These are phyloP conservation scores for Inonotus hispidus DNA, from an alignment of 1,284 basidiomycete genomes.

Conservation along the genomic window DNA sequence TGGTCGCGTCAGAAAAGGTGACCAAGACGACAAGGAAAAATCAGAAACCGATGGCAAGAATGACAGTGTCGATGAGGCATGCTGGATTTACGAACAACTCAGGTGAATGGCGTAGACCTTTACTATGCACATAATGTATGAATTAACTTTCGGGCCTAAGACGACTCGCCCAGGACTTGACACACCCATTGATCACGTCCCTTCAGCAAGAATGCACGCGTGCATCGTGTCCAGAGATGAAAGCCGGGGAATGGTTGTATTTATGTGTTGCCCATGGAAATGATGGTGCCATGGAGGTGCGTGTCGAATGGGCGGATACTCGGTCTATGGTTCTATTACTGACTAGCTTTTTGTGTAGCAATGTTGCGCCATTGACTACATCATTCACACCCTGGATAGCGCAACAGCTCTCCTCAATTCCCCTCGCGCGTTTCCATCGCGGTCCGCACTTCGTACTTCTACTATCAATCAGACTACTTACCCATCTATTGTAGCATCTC, in stretches of 20 bases:
- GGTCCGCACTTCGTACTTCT: conserved; percentile 38
- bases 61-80: conserved; percentile 66
- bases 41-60: conserved; percentile 33
- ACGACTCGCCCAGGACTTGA: conserved; percentile 88
- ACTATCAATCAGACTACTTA: not conserved
- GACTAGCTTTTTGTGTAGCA: conserved; percentile 40
- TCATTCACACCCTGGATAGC: conserved; percentile 90
- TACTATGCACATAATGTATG: not conserved
- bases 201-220: conserved; percentile 84
- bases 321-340: not conserved
- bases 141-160: conserved; percentile 34
- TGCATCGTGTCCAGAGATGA: conserved; percentile 90
- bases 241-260: conserved; percentile 95
- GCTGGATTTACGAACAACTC: conserved; percentile 96
- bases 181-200: conserved; percentile 82
- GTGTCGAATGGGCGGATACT: conserved; percentile 16
- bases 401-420: conserved; percentile 93
- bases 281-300: conserved; percentile 69
- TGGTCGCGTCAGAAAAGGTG: conserved; percentile 32
- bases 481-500: conserved; percentile 48
- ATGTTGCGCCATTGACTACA: conserved; percentile 98
- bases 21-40: conserved; percentile 35
- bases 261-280: conserved; percentile 90
- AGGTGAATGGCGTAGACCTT: conserved; percentile 46
- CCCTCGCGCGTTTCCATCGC: conserved; percentile 85